Evolutionary conservation across 192 early-diverging fungal species (phyloP).

Genomic region (Neocallimastix lanati): DNA sequence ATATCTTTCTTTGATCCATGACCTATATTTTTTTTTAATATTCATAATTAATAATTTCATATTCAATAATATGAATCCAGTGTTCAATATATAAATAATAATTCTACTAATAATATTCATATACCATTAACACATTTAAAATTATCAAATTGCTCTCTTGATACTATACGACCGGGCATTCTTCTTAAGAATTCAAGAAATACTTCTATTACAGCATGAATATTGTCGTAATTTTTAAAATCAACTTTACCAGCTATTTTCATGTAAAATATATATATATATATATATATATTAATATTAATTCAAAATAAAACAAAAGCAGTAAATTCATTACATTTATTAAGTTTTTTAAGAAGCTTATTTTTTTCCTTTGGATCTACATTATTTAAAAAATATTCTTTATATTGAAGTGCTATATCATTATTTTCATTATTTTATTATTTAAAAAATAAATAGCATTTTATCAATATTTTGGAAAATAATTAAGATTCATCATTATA

Average conservation of each 20-base stretch:
- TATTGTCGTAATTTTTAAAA: not conserved
- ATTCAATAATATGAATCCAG: no score
- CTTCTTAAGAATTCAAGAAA: not conserved
- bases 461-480: no score
- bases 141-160: not conserved
- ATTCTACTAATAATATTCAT: no score
- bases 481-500: no score
- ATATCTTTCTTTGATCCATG: not conserved
- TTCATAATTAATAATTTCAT: no score
- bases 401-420: not conserved
- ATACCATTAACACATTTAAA: not conserved
- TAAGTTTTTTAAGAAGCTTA: not conserved
- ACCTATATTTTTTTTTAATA: no score
- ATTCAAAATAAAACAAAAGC: no score
- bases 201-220: not conserved
- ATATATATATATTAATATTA: no score
- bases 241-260: not conserved
- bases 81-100: no score
- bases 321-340: not conserved
- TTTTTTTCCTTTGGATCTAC: not conserved
- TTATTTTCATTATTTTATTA: no score
- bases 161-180: not conserved
- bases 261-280: no score
- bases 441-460: no score
- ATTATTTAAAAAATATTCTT: not conserved